phyloP scores from a whole-genome alignment of 805 yeast genomes.

The Lipomyces japonicus region DNA sequence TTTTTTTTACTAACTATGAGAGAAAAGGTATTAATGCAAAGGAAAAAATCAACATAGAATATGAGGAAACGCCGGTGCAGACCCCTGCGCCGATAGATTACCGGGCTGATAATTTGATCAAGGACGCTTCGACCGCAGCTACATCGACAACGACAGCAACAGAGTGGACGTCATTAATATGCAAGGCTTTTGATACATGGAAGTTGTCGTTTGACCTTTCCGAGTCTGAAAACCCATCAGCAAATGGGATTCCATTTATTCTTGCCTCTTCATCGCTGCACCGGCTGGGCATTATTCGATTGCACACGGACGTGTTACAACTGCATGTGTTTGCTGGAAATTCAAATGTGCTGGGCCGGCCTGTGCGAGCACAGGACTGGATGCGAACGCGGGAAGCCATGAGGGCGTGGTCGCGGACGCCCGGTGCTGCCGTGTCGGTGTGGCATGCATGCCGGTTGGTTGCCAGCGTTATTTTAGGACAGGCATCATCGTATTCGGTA shows the following conservation, averaged over 20 bases:
- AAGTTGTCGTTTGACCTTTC: slow-evolving; percentile 24
- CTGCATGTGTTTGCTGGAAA: slow-evolving; percentile 30
- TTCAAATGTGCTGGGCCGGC: slow-evolving; percentile 27
- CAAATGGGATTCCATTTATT: slow-evolving; percentile 24
- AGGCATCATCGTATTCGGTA: slow-evolving; percentile 27
- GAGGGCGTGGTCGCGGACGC: slow-evolving; percentile 30
- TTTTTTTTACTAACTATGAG: too few relatives aligned
- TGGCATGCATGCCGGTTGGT: slow-evolving; percentile 33
- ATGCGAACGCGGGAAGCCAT: slow-evolving; percentile 27
- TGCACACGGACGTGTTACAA: slow-evolving; percentile 31
- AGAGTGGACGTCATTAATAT: slow-evolving; percentile 34
- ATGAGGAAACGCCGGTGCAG: background rate
- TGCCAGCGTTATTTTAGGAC: slow-evolving; percentile 25
- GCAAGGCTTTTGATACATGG: slow-evolving; percentile 26
- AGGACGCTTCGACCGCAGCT: background rate
- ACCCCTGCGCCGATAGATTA: background rate
- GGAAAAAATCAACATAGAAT: slow-evolving; percentile 12
- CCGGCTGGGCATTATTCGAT: slow-evolving; percentile 30
- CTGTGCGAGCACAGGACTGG: slow-evolving; percentile 25
- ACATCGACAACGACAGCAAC: background rate
- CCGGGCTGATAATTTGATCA: background rate
- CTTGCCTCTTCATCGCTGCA: slow-evolving; percentile 33
- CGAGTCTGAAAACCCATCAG: slow-evolving; percentile 20
- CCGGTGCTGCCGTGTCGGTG: slow-evolving; percentile 31
- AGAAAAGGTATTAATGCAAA: slow-evolving; percentile 9